These are phyloP conservation scores for Saccharomycopsis javanensis DNA, from an alignment of 805 yeast genomes.

Conservation along the genomic window DNA sequence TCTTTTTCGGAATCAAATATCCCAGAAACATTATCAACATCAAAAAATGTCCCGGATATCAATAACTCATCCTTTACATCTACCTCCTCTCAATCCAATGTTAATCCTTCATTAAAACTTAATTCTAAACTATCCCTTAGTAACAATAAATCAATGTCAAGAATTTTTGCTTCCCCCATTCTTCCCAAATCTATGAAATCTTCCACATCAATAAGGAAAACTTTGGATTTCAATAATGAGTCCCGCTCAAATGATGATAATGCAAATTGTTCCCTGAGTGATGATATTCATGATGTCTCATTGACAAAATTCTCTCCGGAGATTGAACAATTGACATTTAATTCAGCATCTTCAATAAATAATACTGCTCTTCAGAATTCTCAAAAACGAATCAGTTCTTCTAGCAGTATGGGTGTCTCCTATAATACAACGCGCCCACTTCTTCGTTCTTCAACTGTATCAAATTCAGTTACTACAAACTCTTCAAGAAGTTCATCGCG, in stretches of 20 bases:
- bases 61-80: background rate
- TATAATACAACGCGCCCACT: background rate
- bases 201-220: background rate
- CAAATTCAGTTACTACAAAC: background rate
- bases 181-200: background rate
- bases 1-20: background rate
- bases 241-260: background rate
- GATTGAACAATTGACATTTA: slow-evolving; percentile 3
- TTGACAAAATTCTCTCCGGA: slow-evolving; percentile 18
- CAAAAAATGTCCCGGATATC: background rate
- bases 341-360: background rate
- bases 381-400: background rate
- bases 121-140: background rate
- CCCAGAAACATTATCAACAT: background rate
- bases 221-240: background rate
- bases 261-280: background rate
- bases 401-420: background rate
- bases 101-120: background rate
- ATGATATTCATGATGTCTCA: slow-evolving; percentile 11
- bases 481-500: slow-evolving; percentile 1
- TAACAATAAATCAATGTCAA: background rate
- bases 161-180: background rate
- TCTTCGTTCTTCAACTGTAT: background rate
- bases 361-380: background rate
- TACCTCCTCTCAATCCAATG: background rate